Evolutionary conservation across 139 green algal genomes (phyloP).

Genomic region (Limnomonas spitsbergensis): DNA sequence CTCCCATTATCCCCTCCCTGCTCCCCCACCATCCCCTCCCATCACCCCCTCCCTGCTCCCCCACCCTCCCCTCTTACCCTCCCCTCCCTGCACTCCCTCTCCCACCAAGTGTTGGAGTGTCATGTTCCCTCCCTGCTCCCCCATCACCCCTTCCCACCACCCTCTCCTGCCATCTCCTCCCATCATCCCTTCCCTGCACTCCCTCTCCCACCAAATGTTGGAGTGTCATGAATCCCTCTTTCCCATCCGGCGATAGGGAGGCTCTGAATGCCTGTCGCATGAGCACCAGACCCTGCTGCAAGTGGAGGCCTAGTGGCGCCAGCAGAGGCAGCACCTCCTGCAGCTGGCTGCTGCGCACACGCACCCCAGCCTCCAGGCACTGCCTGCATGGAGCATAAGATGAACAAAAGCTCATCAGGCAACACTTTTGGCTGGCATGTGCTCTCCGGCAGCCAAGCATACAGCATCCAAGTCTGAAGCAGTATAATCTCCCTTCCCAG

Average conservation of each 20-base stretch:
- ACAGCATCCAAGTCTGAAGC: background rate
- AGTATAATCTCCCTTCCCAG: background rate
- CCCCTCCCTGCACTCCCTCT: no score
- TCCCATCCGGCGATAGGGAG: background rate
- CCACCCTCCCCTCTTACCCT: no score
- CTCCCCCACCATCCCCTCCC: no score
- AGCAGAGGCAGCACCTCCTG: background rate
- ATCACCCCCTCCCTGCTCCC: no score
- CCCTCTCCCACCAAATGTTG: background rate
- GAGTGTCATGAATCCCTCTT: constrained; percentile 2
- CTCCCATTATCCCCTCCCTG: no score
- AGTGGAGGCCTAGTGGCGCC: background rate
- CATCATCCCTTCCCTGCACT: no score
- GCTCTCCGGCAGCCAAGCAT: background rate
- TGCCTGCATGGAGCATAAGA: background rate
- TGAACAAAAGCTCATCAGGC: background rate
- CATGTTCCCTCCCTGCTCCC: no score
- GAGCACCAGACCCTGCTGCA: constrained; percentile 2
- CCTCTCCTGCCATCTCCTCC: no score
- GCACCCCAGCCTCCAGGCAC: background rate
- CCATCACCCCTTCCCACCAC: no score
- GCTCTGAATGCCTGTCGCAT: constrained; percentile 8
- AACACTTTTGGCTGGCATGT: background rate
- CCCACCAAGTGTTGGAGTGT: no score
- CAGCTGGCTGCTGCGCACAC: constrained; percentile 8